These are phyloP conservation scores for Alternaria conjuncta DNA, from an alignment of 2,329 filamentous ascomycete genomes.

Conservation along the genomic window DNA sequence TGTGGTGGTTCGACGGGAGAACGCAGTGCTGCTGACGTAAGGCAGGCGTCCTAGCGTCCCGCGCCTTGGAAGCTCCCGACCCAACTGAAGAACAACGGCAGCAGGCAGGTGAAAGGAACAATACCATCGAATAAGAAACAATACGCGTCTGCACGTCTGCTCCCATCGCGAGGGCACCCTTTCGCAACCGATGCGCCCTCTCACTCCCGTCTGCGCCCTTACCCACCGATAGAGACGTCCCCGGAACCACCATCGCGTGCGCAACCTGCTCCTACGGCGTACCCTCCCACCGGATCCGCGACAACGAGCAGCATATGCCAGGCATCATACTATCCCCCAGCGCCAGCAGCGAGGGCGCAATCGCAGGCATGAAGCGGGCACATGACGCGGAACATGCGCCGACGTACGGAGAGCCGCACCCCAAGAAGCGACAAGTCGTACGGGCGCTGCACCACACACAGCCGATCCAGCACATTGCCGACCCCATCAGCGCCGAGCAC, in stretches of 20 bases:
- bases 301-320: constrained; percentile 38
- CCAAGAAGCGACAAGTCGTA: constrained; percentile 46
- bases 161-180: constrained; percentile 3
- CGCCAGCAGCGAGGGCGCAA: constrained; percentile 39
- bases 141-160: constrained; percentile 12
- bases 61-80: constrained; percentile 25
- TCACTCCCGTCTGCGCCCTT: constrained; percentile 17
- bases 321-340: constrained; percentile 38
- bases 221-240: constrained; percentile 6
- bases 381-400: constrained; percentile 28
- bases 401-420: constrained; percentile 29
- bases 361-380: constrained; percentile 45
- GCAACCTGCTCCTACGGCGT: background rate
- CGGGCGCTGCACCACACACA: constrained; percentile 45
- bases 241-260: constrained; percentile 13
- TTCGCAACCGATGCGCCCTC: constrained; percentile 11
- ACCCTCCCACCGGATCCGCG: constrained; percentile 10
- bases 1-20: constrained; percentile 37
- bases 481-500: constrained; percentile 45
- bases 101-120: constrained; percentile 21
- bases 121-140: constrained; percentile 8
- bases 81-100: constrained; percentile 20
- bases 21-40: constrained; percentile 12
- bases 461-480: constrained; percentile 38
- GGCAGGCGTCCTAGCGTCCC: constrained; percentile 15